Percentiles rank a stretch among this genome's conserved stretches.
These are phyloP conservation scores for Aspergillus pseudonomiae DNA, from an alignment of 2,329 filamentous ascomycete species.

Conservation along the genomic window DNA sequence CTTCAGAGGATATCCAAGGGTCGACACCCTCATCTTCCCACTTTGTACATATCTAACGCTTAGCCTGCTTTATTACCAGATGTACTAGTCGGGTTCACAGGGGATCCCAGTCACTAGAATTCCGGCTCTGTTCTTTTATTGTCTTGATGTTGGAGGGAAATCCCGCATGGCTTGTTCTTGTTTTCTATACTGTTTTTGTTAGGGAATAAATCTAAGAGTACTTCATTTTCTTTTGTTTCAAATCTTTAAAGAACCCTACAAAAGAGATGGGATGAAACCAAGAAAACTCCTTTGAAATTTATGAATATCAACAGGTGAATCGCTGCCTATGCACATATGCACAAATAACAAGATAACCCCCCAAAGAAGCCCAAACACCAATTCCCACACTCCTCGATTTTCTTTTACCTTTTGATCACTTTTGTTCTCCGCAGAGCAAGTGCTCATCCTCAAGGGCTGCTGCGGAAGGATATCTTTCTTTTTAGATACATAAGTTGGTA, in stretches of 20 bases:
- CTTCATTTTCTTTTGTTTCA: conserved; percentile 14
- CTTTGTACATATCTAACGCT: conserved; percentile 38
- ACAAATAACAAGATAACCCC: conserved; percentile 21
- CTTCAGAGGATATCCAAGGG: conserved; percentile 9
- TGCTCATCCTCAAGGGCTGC: background rate
- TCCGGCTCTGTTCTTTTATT: conserved; percentile 30
- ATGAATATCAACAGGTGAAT: conserved; percentile 26
- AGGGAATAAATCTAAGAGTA: conserved; percentile 22
- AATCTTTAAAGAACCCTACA: background rate
- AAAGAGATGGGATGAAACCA: conserved; percentile 1
- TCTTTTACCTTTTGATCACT: conserved; percentile 9
- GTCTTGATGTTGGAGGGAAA: conserved; percentile 28
- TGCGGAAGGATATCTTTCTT: background rate
- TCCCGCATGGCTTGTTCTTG: conserved; percentile 29
- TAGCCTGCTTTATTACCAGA: conserved; percentile 27
- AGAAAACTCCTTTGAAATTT: conserved; percentile 21
- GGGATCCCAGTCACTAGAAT: conserved; percentile 22
- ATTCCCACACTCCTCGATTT: conserved; percentile 18
- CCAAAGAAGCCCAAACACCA: conserved; percentile 23
- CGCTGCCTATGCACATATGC: conserved; percentile 33
- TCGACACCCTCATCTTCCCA: conserved; percentile 16
- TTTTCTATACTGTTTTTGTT: conserved; percentile 23
- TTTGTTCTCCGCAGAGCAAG: background rate
- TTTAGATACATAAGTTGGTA: conserved; percentile 10
- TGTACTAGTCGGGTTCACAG: conserved; percentile 36